Percentiles rank a stretch among this genome's conserved stretches.
Conservation (phyloP, 2,329 filamentous ascomycete species). For the Beauveria caledonica region DNA sequence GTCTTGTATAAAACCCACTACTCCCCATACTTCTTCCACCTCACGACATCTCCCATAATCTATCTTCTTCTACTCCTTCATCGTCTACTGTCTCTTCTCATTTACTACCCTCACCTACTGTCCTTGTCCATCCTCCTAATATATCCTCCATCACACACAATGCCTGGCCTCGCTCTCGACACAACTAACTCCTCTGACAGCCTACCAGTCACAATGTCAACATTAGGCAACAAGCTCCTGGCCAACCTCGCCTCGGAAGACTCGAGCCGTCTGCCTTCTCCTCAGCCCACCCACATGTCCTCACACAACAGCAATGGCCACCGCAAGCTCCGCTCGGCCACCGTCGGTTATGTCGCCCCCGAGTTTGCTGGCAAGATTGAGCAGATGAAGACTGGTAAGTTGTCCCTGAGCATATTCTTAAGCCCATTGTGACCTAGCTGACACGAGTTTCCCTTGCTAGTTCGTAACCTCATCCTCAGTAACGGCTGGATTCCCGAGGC, state of each 20-base stretch:
- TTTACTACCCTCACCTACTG: background rate
- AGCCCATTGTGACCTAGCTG: background rate
- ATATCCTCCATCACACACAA: conserved; percentile 8
- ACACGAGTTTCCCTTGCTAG: conserved; percentile 32
- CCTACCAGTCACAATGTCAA: conserved; percentile 22
- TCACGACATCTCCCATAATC: background rate
- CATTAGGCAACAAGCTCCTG: conserved; percentile 33
- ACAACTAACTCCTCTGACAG: conserved; percentile 9
- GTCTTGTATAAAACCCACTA: conserved; percentile 8
- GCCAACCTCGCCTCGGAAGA: conserved; percentile 33
- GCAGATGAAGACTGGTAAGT: conserved; percentile 74
- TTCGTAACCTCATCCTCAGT: conserved; percentile 70
- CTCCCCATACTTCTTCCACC: background rate
- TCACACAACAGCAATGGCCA: conserved; percentile 52
- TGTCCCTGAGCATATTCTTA: background rate
- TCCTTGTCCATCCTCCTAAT: background rate
- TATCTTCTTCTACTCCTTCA: background rate
- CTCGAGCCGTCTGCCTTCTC: conserved; percentile 62
- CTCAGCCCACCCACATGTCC: conserved; percentile 71
- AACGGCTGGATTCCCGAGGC: conserved; percentile 79
- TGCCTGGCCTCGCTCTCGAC: conserved; percentile 10
- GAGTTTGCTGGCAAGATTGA: conserved; percentile 87
- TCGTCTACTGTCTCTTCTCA: background rate
- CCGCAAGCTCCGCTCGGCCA: conserved; percentile 75
- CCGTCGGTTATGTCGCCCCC: conserved; percentile 88